A percentile compares a stretch with the other conserved stretches of the same genome.
Evolutionary conservation across 257 asterid genomes (phyloP).

Genomic region (Gardenia jasminoides): DNA sequence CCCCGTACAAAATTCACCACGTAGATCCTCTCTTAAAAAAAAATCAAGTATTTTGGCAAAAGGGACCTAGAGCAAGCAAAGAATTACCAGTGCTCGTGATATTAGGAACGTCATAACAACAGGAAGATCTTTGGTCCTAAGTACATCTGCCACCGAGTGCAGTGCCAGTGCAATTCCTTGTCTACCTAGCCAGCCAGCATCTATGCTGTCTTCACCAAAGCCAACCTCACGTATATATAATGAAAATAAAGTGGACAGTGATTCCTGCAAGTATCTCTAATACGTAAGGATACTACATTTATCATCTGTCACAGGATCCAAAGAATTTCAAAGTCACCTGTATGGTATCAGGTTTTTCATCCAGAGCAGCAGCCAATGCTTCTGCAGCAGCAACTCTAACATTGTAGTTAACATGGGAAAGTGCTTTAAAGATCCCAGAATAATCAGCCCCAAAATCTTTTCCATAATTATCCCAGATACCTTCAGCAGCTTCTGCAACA

Average conservation of each 20-base stretch:
- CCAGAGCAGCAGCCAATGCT: slow-evolving; percentile 97
- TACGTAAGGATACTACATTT: slow-evolving; percentile 16
- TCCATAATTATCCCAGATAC: slow-evolving; percentile 89
- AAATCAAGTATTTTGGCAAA: not conserved
- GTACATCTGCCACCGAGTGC: slow-evolving; percentile 82
- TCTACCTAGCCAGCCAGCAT: slow-evolving; percentile 88
- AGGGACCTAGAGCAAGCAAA: not conserved
- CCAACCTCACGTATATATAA: slow-evolving; percentile 81
- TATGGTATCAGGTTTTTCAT: slow-evolving; percentile 90
- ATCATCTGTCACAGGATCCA: slow-evolving; percentile 6
- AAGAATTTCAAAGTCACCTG: slow-evolving; percentile 49
- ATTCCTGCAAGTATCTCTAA: slow-evolving; percentile 59
- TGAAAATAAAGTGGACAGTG: slow-evolving; percentile 80
- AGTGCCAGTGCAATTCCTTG: slow-evolving; percentile 95
- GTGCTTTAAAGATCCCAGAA: slow-evolving; percentile 78
- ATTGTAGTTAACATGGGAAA: slow-evolving; percentile 77
- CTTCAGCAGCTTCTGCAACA: slow-evolving; percentile 89
- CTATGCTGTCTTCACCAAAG: slow-evolving; percentile 48
- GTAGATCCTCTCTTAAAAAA: too few species aligned
- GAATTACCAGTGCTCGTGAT: slow-evolving; percentile 91
- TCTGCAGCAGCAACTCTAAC: slow-evolving; percentile 96
- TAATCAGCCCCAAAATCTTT: slow-evolving; percentile 86
- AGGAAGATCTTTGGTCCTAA: slow-evolving; percentile 93
- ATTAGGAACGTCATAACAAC: slow-evolving; percentile 96
- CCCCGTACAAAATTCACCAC: not conserved